Percentiles rank a stretch among this genome's conserved stretches.
These are phyloP conservation scores for Magnusiomyces suaveolens DNA, from an alignment of 1,139 yeast species.

Conservation along the genomic window DNA sequence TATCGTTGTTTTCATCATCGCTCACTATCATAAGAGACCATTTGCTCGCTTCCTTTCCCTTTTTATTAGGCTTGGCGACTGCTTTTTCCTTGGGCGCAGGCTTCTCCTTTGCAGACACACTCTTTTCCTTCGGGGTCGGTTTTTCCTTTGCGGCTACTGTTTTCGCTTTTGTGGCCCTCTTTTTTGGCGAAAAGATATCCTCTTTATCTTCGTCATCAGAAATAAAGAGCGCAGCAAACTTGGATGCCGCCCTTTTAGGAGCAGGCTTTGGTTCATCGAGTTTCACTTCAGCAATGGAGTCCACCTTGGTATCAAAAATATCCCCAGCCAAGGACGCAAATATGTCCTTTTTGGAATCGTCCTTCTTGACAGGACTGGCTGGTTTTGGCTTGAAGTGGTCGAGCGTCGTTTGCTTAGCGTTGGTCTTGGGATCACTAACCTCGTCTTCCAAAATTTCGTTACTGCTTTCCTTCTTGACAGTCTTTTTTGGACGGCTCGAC, in stretches of 20 bases:
- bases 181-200: background rate
- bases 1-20: background rate
- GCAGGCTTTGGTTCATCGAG: background rate
- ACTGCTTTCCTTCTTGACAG: background rate
- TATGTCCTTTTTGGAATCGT: background rate
- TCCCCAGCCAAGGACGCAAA: background rate
- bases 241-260: background rate
- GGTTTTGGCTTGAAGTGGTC: slow-evolving; percentile 1
- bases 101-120: background rate
- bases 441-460: background rate
- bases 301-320: background rate
- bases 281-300: background rate
- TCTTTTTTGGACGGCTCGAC: background rate
- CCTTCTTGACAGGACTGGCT: background rate
- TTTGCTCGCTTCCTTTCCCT: background rate
- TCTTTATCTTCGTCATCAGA: slow-evolving; percentile 13
- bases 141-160: background rate
- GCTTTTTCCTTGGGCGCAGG: background rate
- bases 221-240: slow-evolving; percentile 8
- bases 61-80: background rate
- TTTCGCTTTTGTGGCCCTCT: background rate
- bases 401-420: slow-evolving; percentile 5
- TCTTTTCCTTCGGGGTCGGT: background rate
- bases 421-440: slow-evolving; percentile 3
- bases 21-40: background rate